Evolutionary conservation across 768 basidiomycete genomes (phyloP), one percentile per base, ranked within the genome.

Genomic region (Coprinellus aureogranulatus): DNA sequence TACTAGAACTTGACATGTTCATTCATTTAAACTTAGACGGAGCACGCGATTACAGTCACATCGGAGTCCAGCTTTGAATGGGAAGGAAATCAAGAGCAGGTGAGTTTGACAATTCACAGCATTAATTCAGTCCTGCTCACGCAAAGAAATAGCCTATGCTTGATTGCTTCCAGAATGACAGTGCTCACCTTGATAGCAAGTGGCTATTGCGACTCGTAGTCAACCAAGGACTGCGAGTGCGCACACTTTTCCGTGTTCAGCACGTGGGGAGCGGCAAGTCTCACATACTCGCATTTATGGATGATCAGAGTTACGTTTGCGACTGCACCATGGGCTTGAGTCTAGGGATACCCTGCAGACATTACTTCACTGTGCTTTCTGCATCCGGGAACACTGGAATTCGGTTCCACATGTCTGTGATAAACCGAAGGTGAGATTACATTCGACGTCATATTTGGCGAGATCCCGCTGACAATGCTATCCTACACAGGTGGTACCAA

Each of bases 271-370:
- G 62, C 4, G 39, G 48, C 0, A 60, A 67, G 2, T 46, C 59
- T 4, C 73, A 76, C 54, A 59, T 62, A 34, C 23, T 75, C 2
- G 67, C 63, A 4, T 30, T 74, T 26, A 57, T 75, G 1, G 34
- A 63, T 5, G 59, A 68, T 42, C 59, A 62, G 12, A 50, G 58
- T 18, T 70, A 70, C 53, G 47, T 73, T 0, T 75, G 74, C 60
- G 71, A 75, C 48, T 75, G 72, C 46, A 68, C 67, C 37, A 73
- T 72, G 70, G 67, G 69, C 2, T 53, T 64, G 12, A 74, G 68
- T 57, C 58, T 72, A 3, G 70, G 71, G 3, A 44, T 75, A 6
- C 70, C 69, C 5, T 76, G 72, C 50, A 65, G 65, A 2, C 73
- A 74, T 51, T 73, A 67, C 54, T 72, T 70, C 54, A 59, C 61